A percentile compares a stretch with the other conserved stretches of the same genome.
These are phyloP conservation scores for Paxillus involutus DNA, from an alignment of 768 basidiomycete genomes.

Conservation along the genomic window DNA sequence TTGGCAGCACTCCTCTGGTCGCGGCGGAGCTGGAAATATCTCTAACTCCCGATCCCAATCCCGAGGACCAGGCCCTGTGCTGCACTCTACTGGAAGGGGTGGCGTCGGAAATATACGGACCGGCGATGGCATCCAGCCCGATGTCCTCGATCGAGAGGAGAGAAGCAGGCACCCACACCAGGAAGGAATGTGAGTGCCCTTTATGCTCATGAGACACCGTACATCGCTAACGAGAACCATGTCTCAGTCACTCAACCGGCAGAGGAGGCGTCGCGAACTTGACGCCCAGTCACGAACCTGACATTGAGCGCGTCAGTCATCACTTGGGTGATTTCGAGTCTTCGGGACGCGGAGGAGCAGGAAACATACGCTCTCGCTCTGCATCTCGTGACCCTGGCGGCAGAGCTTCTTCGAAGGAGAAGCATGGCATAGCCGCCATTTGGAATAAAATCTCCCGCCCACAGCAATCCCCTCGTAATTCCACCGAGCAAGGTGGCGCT, in stretches of 20 bases:
- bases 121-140: conserved; percentile 24
- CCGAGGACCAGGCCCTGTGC: conserved; percentile 31
- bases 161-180: conserved; percentile 27
- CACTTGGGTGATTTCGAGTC: conserved; percentile 34
- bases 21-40: conserved; percentile 69
- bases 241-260: conserved; percentile 59
- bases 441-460: conserved; percentile 31
- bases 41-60: conserved; percentile 49
- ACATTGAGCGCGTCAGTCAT: conserved; percentile 33
- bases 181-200: conserved; percentile 43
- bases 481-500: not conserved
- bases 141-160: conserved; percentile 35
- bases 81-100: conserved; percentile 60
- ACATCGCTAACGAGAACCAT: conserved; percentile 1
- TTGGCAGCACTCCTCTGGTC: conserved; percentile 56
- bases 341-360: conserved; percentile 59
- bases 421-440: conserved; percentile 29
- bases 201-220: not conserved
- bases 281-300: conserved; percentile 37
- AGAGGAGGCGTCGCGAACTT: conserved; percentile 71
- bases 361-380: conserved; percentile 54
- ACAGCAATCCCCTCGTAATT: not conserved
- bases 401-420: conserved; percentile 28
- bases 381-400: conserved; percentile 25
- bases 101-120: conserved; percentile 58